phyloP scores from a whole-genome alignment of 768 basidiomycete genomes.

The Lanmaoa rubissima region DNA sequence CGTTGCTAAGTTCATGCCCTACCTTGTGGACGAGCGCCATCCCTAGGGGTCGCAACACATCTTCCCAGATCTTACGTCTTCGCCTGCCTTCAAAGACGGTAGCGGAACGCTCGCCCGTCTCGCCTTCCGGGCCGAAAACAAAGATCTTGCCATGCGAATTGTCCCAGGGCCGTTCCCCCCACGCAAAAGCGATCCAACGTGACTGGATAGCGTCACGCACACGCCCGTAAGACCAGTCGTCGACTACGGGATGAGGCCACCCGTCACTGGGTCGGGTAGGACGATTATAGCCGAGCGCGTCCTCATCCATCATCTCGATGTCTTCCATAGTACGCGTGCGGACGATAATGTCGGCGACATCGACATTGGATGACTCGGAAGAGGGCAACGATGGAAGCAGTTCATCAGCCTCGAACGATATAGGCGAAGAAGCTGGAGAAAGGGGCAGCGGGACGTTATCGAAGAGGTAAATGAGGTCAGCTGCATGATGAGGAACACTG shows the following conservation, averaged over 20 bases:
- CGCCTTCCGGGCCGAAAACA: conserved; percentile 82
- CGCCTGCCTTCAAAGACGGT: conserved; percentile 66
- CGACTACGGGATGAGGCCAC: conserved; percentile 59
- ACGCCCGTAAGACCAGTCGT: conserved; percentile 62
- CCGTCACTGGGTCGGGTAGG: conserved; percentile 30
- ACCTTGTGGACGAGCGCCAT: conserved; percentile 67
- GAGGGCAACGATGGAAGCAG: conserved; percentile 30
- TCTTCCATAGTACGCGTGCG: conserved; percentile 25
- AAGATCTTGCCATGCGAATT: conserved; percentile 57
- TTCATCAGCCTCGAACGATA: conserved; percentile 36
- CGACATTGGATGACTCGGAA: conserved; percentile 27
- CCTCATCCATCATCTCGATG: conserved; percentile 27
- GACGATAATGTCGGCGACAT: conserved; percentile 13
- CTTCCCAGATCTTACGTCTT: conserved; percentile 58
- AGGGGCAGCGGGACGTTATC: conserved; percentile 65
- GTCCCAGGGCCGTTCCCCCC: conserved; percentile 72
- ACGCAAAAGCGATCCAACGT: conserved; percentile 72
- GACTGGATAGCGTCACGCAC: conserved; percentile 72
- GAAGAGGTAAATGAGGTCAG: conserved; percentile 76
- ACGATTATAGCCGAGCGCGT: conserved; percentile 16
- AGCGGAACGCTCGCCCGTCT: conserved; percentile 67
- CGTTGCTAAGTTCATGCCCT: conserved; percentile 70
- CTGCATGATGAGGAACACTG: conserved; percentile 64
- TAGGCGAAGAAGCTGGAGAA: conserved; percentile 31
- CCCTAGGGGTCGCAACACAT: conserved; percentile 67